Conservation (phyloP, 441 rosid genomes). For the Kokia cookei region DNA sequence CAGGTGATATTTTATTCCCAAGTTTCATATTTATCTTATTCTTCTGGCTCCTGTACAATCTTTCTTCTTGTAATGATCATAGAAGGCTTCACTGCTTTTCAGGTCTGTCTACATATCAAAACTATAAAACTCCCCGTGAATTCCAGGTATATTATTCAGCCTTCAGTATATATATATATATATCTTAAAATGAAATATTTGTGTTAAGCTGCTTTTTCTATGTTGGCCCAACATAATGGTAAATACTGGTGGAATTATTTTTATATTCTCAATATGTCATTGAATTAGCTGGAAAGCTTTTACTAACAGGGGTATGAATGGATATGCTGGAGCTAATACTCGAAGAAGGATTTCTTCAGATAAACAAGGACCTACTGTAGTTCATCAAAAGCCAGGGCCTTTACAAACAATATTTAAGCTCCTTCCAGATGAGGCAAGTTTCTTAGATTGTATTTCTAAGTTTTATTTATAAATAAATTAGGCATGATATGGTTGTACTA, state of each 20-base stretch:
- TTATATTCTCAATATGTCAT: neutral
- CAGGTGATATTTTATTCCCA: constrained; percentile 46
- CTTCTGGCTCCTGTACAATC: neutral
- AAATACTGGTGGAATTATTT: neutral
- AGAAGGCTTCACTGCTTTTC: constrained; percentile 18
- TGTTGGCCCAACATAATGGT: neutral
- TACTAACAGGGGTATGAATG: constrained; percentile 48
- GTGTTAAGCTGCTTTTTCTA: neutral
- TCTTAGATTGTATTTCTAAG: constrained; percentile 5
- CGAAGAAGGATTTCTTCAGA: constrained; percentile 67
- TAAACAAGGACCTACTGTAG: constrained; percentile 89
- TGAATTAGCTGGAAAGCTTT: neutral
- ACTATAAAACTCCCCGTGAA: constrained; percentile 56
- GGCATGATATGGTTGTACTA: neutral
- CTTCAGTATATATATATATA: neutral
- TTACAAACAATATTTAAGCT: constrained; percentile 86
- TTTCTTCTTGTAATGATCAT: constrained; percentile 12
- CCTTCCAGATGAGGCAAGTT: constrained; percentile 79
- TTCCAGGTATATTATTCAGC: constrained; percentile 48
- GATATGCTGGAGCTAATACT: constrained; percentile 64
- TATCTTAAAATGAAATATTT: neutral
- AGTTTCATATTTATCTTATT: neutral
- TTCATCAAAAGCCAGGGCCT: constrained; percentile 94
- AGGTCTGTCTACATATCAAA: constrained; percentile 91
- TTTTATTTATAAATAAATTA: constrained; percentile 1